Percentiles rank a stretch among this genome's conserved stretches.
Conservation (phyloP, 257 asterid species). For the Solanum chmielewskii region DNA sequence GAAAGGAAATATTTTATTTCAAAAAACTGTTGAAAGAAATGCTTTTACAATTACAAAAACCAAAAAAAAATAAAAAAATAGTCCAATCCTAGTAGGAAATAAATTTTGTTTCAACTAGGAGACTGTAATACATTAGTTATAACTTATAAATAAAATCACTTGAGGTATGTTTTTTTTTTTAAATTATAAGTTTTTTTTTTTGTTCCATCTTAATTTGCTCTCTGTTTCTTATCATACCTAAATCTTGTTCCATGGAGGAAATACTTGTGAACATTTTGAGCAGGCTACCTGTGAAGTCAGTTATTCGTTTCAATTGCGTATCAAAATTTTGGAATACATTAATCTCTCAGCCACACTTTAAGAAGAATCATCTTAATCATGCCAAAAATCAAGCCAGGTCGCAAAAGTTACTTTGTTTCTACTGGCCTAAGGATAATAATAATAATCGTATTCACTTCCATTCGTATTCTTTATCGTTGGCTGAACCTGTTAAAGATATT, state of each 20-base stretch:
- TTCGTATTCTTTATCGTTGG: not conserved
- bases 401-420: not conserved
- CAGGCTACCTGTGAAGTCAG: not conserved
- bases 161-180: not conserved
- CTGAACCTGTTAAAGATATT: not conserved
- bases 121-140: not conserved
- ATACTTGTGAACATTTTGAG: not conserved
- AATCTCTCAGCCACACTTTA: not conserved
- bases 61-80: too few relatives aligned
- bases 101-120: not conserved
- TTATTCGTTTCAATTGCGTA: not conserved
- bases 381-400: not conserved
- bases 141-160: not conserved
- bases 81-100: not conserved
- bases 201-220: not conserved
- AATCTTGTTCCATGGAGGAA: not conserved
- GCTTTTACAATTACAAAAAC: too few relatives aligned
- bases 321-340: not conserved
- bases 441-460: not conserved
- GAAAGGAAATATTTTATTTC: too few relatives aligned
- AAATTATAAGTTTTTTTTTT: too few relatives aligned
- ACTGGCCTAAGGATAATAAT: fast-evolving
- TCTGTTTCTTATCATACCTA: not conserved
- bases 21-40: not conserved
- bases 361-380: not conserved